These are phyloP conservation scores for Pseudocercospora ulei DNA, from an alignment of 2,329 filamentous ascomycete species.

Conservation along the genomic window DNA sequence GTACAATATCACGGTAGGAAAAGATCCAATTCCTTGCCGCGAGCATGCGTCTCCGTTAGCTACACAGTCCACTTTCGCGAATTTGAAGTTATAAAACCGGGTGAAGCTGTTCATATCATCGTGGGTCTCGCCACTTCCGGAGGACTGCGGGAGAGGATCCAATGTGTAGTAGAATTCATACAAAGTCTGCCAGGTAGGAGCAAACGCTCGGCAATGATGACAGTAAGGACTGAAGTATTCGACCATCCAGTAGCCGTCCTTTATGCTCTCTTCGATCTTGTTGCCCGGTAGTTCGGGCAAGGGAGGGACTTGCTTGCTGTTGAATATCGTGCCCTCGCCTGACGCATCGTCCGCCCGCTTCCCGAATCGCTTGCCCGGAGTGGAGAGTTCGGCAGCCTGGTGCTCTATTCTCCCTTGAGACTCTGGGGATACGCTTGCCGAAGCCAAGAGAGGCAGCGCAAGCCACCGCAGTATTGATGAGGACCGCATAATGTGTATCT, in stretches of 20 bases:
- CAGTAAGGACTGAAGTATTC: slow-evolving; percentile 47
- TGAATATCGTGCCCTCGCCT: slow-evolving; percentile 49
- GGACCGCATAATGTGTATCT: slow-evolving; percentile 27
- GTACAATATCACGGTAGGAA: slow-evolving; percentile 69
- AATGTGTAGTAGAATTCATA: slow-evolving; percentile 96
- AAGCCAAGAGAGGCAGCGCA: slow-evolving; percentile 26
- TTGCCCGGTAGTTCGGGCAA: slow-evolving; percentile 51
- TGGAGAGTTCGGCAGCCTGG: slow-evolving; percentile 8
- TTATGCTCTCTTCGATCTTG: slow-evolving; percentile 50
- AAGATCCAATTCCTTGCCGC: slow-evolving; percentile 57
- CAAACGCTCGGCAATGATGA: slow-evolving; percentile 67
- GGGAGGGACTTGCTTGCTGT: slow-evolving; percentile 57
- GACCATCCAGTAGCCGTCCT: slow-evolving; percentile 57
- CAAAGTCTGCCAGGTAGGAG: slow-evolving; percentile 77
- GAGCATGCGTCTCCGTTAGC: slow-evolving; percentile 70
- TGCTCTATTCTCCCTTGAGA: slow-evolving; percentile 16
- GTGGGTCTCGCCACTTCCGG: slow-evolving; percentile 38
- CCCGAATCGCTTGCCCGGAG: slow-evolving; percentile 12
- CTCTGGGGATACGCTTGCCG: slow-evolving; percentile 19
- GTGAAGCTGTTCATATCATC: slow-evolving; percentile 59
- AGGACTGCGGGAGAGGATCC: slow-evolving; percentile 51
- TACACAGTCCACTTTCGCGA: slow-evolving; percentile 75
- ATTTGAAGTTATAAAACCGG: slow-evolving; percentile 79
- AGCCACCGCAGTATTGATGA: slow-evolving; percentile 28
- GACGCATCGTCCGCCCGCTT: slow-evolving; percentile 19